A percentile compares a stretch with the other conserved stretches of the same genome.
These are phyloP conservation scores for Penicillium olsonii DNA, from an alignment of 2,329 filamentous ascomycete genomes.

Conservation along the genomic window DNA sequence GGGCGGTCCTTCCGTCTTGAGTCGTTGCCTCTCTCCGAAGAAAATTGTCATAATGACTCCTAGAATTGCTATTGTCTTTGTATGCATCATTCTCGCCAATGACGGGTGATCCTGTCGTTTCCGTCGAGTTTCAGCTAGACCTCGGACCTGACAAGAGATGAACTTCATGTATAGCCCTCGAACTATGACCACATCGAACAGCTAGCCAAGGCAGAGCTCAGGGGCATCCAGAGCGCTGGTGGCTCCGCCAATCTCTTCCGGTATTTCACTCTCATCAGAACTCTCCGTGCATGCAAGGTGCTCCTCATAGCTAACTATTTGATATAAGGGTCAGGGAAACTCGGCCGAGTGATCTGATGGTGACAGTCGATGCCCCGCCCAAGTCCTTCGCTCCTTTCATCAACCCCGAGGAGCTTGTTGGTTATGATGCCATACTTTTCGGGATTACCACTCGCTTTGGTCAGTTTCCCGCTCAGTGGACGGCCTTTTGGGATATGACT, in stretches of 20 bases:
- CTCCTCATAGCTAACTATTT: neutral
- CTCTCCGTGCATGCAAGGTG: too few relatives aligned
- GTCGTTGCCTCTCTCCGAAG: too few relatives aligned
- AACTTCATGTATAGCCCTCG: neutral
- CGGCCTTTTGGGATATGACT: constrained; percentile 80
- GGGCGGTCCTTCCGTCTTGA: too few relatives aligned
- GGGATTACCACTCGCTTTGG: constrained; percentile 95
- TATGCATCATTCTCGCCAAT: neutral
- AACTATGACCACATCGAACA: neutral
- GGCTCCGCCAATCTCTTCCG: constrained; percentile 19
- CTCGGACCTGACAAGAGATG: neutral
- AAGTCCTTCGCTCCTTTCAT: constrained; percentile 70
- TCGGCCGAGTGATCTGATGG: constrained; percentile 75
- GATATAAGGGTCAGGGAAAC: constrained; percentile 67
- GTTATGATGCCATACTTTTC: constrained; percentile 86
- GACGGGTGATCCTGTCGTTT: too few relatives aligned
- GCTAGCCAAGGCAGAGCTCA: neutral
- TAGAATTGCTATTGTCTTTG: neutral
- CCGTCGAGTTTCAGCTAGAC: neutral
- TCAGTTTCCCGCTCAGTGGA: constrained; percentile 97
- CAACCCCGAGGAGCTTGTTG: constrained; percentile 61
- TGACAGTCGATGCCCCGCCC: constrained; percentile 85
- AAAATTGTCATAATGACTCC: neutral
- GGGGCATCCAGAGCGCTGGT: neutral
- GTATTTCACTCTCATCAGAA: too few relatives aligned